Evolutionary conservation across 345 rosid genomes (phyloP), one percentile per base, ranked within the genome.

Genomic region (Boechera divaricarpa): DNA sequence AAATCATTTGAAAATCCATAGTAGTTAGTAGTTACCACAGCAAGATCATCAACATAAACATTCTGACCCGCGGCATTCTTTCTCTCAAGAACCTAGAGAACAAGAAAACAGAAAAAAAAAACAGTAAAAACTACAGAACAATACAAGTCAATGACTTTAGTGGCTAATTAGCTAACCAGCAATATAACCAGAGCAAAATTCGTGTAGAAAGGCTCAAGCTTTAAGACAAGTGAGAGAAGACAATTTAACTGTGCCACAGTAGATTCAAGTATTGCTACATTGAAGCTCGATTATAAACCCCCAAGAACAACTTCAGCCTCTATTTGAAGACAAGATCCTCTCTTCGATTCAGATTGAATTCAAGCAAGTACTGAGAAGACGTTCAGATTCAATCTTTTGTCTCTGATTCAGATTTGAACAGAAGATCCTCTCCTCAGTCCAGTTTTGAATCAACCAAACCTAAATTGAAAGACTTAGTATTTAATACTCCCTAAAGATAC

Each of bases 81-180:
- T 80, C 81, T 87, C 65, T 89, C 89, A 79, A 95, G 81, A 69
- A 90, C 90, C 98, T 94, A 52, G 1, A 33, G 83, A 65, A 85
- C 70, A 52, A 36, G 72, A 58, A 72, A 63, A 58, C 28, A 54
- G 70, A 33, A 33, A 48, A 33, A 33, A 48, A 69, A 68, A 52
- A 15, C 44, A 16, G 68, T 69, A 13, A 6, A 45, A 28, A 13
- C 3, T 35, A 57, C 10, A 70, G 63, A 73, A 60, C 56, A 57
- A 41, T 64, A 47, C 28, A 72, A 72, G 77, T 58, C 48, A 65
- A 48, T 29, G 54, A 35, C 68, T 71, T 72, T 48, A 57, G 61
- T 10, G 38, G 44, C 33, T 36, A 77, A 15, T 42, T 24, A 28
- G 49, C 57, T 44, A 66, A 26, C 5, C 76, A 62, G 32, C 31